Evolutionary conservation across 305 asterid species (phyloP), one percentile per base, ranked within the genome.

Genomic region (Caryopteris hybrid): DNA sequence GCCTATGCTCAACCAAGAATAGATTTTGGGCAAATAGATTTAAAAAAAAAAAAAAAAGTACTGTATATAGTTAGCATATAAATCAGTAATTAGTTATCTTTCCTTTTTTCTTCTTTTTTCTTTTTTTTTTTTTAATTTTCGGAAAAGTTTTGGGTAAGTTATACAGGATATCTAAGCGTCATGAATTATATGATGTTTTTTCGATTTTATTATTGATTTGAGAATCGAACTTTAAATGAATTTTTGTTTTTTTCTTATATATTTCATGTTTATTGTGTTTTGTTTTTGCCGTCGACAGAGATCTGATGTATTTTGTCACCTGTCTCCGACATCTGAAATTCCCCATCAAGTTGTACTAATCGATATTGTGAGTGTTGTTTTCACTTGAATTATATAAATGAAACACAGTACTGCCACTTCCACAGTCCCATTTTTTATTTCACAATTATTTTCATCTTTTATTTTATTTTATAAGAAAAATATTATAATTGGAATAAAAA

Each of bases 1-100:
- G 41, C 84, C 85, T 34, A 84, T 85, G 79, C 78, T 85, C 17
- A 58, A 34, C 3, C 75, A 22, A 54, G 31, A 66, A n/a, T n/a
- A n/a, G n/a, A n/a, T n/a, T n/a, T 18, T 63, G 60, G 51, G 5
- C 0, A 9, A 9, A 14, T 1, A 9, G 1, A 51, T 7, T 8
- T 11, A 23, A 14, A 25, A 25, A 25, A 4, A 25, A 4, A 23
- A 14, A 25, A 25, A 25, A 4, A 25, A 4, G 17, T 3, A 16
- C 0, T 78, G 77, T 66, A 53, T 29, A 66, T 76, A 71, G 20
- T 25, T 29, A 53, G 58, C 2, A 23, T 34, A n/a, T 45, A 25
- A 23, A 27, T 20, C 18, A 27, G 41, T 43, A 11, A 57, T 57
- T 57, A 10, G n/a, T n/a, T n/a, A n/a, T n/a, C n/a, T n/a, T n/a